Evolutionary conservation across 768 basidiomycete species (phyloP), one percentile per base, ranked within the genome.

Genomic region (Lepiota brunneoincarnata): DNA sequence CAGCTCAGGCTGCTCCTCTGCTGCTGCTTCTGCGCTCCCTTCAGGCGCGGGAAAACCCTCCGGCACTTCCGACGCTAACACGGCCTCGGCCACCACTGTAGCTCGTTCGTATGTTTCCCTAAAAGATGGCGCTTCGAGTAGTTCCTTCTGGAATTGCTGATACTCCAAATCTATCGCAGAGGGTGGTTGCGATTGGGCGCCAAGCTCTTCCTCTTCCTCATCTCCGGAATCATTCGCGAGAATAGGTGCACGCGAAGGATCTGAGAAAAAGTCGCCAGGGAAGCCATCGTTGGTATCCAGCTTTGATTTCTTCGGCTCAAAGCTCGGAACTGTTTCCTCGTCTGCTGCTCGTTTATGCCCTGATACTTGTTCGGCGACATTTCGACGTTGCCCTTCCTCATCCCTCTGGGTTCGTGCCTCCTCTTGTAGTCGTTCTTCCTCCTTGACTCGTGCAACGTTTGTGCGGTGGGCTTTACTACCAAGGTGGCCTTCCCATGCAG

Each of bases 401-500:
- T 75, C 71, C 42, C 71, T 72, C 39, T 69, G 64, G 55, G 54
- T 55, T 50, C 59, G 68, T 55, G 69, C 55, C 53, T 71, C 73
- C 61, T 72, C 75, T 50, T 65, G 71, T 34, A 60, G 59, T 49
- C 66, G 70, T 54, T 85, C 81, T 59, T 84, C 78, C 62, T 84
- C 82, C 57, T 75, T 80, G 40, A 84, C 63, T 15, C 80, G 79
- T 10, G 76, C 75, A 15, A 85, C 82, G 62, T 82, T 85, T 37
- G 75, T 84, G 31, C 91, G 82, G 65, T 93, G 91, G 1, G 69
- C 69, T 70, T 93, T 93, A 71, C 87, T 90, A 11, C 86, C 90
- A 17, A 93, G 66, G 69, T 93, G 91, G 18, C 91, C 89, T 55
- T 91, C 84, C 91, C 91, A 93, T n/a, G 87, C 87, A 21, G 87